Conservation (phyloP, 805 yeast species). For the Ogataea chonburiensis region DNA sequence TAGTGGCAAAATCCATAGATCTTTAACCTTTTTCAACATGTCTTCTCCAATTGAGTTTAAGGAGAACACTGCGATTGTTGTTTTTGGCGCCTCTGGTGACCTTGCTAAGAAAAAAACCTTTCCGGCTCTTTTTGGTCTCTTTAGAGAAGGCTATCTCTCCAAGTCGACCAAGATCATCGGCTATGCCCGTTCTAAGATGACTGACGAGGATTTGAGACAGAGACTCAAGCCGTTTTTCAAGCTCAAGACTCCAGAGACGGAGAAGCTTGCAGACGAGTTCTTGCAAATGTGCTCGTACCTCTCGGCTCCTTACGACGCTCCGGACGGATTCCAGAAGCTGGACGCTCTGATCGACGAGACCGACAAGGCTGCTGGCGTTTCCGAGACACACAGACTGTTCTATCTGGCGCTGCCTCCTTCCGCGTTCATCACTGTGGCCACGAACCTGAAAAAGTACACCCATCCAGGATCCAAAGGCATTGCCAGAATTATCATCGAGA, state of each 20-base stretch:
- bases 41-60: constrained; percentile 44
- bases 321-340: constrained; percentile 68
- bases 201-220: constrained; percentile 61
- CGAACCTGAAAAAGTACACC: constrained; percentile 63
- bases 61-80: constrained; percentile 69
- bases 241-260: constrained; percentile 30
- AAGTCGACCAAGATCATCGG: constrained; percentile 74
- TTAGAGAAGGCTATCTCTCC: constrained; percentile 75
- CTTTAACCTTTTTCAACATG: constrained; percentile 11
- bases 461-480: constrained; percentile 64
- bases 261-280: constrained; percentile 57
- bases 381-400: constrained; percentile 73
- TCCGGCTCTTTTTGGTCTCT: constrained; percentile 79
- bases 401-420: constrained; percentile 96
- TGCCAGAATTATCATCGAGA: constrained; percentile 86
- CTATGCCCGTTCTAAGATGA: constrained; percentile 82
- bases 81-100: constrained; percentile 95
- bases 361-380: constrained; percentile 49
- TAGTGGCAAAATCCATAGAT: constrained; percentile 6
- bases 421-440: constrained; percentile 78
- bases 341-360: constrained; percentile 53
- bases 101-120: constrained; percentile 93
- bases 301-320: constrained; percentile 75
- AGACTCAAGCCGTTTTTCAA: constrained; percentile 66
- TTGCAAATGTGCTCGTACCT: constrained; percentile 64